phyloP scores from a whole-genome alignment of 306 rosid species.

The Ormosia semicastrata region DNA sequence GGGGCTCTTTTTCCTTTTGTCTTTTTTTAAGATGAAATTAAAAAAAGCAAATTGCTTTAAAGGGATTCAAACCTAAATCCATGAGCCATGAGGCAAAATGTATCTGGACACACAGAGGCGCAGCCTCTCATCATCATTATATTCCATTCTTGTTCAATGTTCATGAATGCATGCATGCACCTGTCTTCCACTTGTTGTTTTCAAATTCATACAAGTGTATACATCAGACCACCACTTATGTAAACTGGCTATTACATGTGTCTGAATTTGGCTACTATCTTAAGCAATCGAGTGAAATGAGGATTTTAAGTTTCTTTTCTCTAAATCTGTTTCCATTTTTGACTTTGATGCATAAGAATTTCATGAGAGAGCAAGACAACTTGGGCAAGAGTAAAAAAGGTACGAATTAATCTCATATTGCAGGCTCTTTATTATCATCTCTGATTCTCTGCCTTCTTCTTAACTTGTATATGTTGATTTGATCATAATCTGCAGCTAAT shows the following conservation, averaged over 20 bases:
- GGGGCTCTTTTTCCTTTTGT: neutral
- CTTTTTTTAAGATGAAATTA: neutral
- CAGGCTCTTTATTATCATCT: neutral
- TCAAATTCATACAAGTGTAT: neutral
- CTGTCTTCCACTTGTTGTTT: neutral
- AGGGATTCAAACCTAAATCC: neutral
- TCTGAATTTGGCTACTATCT: neutral
- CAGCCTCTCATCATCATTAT: neutral
- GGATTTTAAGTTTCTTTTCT: neutral
- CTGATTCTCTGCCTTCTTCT: neutral
- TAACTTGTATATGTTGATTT: neutral
- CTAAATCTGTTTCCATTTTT: neutral
- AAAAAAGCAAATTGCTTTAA: neutral
- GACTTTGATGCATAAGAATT: neutral
- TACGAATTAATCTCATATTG: neutral
- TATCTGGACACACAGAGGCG: neutral
- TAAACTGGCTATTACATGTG: neutral
- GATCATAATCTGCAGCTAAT: neutral
- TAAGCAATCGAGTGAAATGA: neutral
- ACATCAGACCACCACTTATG: neutral
- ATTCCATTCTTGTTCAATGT: neutral
- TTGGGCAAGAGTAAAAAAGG: neutral
- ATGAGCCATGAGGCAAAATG: slow-evolving; percentile 21
- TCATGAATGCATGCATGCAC: slow-evolving; percentile 2
- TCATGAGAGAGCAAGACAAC: neutral